Evolutionary conservation across 495 filamentous ascomycete genomes (phyloP).

Genomic region (Poronia punctata): DNA sequence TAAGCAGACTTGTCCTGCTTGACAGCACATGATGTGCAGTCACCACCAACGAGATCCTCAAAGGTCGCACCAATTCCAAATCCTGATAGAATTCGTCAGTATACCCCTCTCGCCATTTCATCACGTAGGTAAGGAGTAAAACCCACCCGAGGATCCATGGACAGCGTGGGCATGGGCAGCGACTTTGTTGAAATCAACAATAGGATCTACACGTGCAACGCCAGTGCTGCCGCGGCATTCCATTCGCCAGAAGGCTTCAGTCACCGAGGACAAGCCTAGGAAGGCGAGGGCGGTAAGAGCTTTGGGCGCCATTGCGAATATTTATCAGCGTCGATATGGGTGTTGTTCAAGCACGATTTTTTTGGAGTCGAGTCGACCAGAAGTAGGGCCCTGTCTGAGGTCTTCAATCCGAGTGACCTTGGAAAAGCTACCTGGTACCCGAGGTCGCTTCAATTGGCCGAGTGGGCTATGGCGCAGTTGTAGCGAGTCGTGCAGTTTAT

Average conservation of each 20-base stretch:
- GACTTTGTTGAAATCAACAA: conserved; percentile 51
- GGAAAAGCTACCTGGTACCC: no score
- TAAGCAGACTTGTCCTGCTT: conserved; percentile 61
- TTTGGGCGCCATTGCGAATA: conserved; percentile 24
- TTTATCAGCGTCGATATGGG: no score
- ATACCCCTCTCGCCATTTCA: background rate
- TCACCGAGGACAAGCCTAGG: conserved; percentile 28
- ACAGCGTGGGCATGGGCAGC: conserved; percentile 69
- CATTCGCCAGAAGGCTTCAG: conserved; percentile 79
- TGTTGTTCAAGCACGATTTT: no score
- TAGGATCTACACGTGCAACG: conserved; percentile 64
- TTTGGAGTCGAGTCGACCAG: no score
- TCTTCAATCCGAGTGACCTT: no score
- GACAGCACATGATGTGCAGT: conserved; percentile 60
- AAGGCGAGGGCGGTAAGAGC: conserved; percentile 20
- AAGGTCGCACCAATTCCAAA: conserved; percentile 42
- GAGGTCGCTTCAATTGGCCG: no score
- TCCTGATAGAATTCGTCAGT: conserved; percentile 24
- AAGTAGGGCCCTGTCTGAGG: no score
- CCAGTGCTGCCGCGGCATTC: conserved; percentile 64
- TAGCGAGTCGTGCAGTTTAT: no score
- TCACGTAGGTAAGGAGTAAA: background rate
- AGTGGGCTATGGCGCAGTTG: no score
- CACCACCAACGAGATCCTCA: conserved; percentile 42
- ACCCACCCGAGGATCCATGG: conserved; percentile 57